phyloP scores from a whole-genome alignment of 2,329 filamentous ascomycete species.

The Diaporthe nobilis region DNA sequence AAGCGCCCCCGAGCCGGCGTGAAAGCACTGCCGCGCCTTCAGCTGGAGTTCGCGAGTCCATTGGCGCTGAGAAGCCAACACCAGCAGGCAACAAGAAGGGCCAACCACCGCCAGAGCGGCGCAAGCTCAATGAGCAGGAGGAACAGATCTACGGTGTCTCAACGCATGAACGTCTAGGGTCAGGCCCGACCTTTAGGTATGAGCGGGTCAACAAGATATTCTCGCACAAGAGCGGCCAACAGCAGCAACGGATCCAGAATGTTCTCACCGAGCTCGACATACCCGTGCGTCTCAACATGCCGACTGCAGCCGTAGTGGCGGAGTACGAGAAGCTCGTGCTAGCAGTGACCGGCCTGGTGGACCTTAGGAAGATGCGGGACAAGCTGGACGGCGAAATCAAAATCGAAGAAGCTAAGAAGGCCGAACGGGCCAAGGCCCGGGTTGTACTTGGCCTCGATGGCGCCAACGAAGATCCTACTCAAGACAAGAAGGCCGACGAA shows the following conservation, averaged over 20 bases:
- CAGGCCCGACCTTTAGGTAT: slow-evolving; percentile 91
- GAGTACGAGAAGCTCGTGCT: slow-evolving; percentile 79
- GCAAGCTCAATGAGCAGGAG: slow-evolving; percentile 81
- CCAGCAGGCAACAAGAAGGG: slow-evolving; percentile 66
- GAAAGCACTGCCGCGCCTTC: slow-evolving; percentile 65
- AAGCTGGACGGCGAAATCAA: slow-evolving; percentile 82
- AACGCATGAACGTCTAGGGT: slow-evolving; percentile 86
- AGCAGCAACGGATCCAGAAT: slow-evolving; percentile 81
- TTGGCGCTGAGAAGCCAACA: slow-evolving; percentile 55
- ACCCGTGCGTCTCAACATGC: slow-evolving; percentile 78
- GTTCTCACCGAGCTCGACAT: slow-evolving; percentile 81
- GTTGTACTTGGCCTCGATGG: slow-evolving; percentile 42
- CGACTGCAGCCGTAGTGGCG: slow-evolving; percentile 78
- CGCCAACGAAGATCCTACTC: slow-evolving; percentile 39
- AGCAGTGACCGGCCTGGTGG: slow-evolving; percentile 78
- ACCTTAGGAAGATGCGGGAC: slow-evolving; percentile 80
- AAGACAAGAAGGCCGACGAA: slow-evolving; percentile 39
- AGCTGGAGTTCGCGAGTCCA: slow-evolving; percentile 62
- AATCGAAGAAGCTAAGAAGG: slow-evolving; percentile 70
- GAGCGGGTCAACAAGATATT: slow-evolving; percentile 85
- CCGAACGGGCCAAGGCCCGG: slow-evolving; percentile 61
- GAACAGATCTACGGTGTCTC: slow-evolving; percentile 87
- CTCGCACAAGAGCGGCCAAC: slow-evolving; percentile 81
- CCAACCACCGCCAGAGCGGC: slow-evolving; percentile 67
- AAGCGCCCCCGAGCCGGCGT: slow-evolving; percentile 59